Evolutionary conservation across 106 monocot species (phyloP).

Genomic region (Chionographis japonica): DNA sequence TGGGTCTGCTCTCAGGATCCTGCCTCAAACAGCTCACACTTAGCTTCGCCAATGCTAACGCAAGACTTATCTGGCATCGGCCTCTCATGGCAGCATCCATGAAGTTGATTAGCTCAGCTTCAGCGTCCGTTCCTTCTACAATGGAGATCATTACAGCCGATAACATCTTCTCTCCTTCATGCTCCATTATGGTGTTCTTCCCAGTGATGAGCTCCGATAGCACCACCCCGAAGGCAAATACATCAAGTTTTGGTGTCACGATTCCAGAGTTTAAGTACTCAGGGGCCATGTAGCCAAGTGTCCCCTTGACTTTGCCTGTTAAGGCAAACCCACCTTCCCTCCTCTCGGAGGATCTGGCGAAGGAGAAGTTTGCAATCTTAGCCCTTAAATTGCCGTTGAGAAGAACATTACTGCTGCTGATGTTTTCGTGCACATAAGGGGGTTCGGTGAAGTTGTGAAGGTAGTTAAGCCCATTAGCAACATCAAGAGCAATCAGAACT

Average conservation of each 20-base stretch:
- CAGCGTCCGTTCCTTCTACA: slow-evolving; percentile 9
- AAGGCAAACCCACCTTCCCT: background rate
- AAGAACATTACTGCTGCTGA: slow-evolving; percentile 31
- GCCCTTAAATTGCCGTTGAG: slow-evolving; percentile 21
- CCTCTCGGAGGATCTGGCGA: slow-evolving; percentile 9
- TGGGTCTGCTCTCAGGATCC: slow-evolving; percentile 26
- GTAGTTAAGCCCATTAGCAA: slow-evolving; percentile 41
- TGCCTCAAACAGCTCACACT: slow-evolving; percentile 21
- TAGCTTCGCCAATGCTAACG: slow-evolving; percentile 16
- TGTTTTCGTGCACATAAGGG: slow-evolving; percentile 29
- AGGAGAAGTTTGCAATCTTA: slow-evolving; percentile 23
- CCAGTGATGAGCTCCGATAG: slow-evolving; percentile 23
- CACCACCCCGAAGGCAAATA: slow-evolving; percentile 35
- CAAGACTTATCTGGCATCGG: slow-evolving; percentile 12
- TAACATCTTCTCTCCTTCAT: slow-evolving; percentile 15
- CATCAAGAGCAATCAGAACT: slow-evolving; percentile 32
- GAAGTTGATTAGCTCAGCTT: slow-evolving; percentile 6
- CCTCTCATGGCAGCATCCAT: slow-evolving; percentile 7
- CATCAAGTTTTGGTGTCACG: slow-evolving; percentile 30
- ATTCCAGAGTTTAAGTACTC: slow-evolving; percentile 23
- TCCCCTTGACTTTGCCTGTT: slow-evolving; percentile 13
- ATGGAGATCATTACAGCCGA: slow-evolving; percentile 6
- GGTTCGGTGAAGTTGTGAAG: slow-evolving; percentile 30
- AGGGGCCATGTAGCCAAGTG: slow-evolving; percentile 24
- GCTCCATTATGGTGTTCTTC: slow-evolving; percentile 1